Percentiles rank a stretch among this genome's conserved stretches.
Conservation (phyloP, 2,329 filamentous ascomycete genomes). For the Ophiostoma quercus region DNA sequence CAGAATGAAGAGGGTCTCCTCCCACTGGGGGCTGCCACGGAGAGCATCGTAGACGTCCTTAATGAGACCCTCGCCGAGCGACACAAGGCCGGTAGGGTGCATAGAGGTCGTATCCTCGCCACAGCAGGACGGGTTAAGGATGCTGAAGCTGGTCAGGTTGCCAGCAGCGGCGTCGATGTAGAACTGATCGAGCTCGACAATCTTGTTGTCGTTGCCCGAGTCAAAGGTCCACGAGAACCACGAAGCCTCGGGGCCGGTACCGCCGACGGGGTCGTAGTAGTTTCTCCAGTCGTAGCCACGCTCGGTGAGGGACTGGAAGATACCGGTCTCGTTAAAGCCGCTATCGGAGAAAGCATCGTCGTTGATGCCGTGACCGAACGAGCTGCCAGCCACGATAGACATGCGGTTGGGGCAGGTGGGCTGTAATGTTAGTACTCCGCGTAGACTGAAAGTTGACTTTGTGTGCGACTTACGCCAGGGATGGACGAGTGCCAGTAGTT, state of each 20-base stretch:
- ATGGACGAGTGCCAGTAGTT: constrained; percentile 43
- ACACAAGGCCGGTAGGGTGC: constrained; percentile 42
- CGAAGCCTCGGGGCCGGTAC: constrained; percentile 39
- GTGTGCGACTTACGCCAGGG: constrained; percentile 36
- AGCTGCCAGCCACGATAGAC: constrained; percentile 33
- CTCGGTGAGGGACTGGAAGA: constrained; percentile 42
- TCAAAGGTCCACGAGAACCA: constrained; percentile 41
- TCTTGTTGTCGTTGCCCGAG: constrained; percentile 34
- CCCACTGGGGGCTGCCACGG: constrained; percentile 42
- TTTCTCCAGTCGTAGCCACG: constrained; percentile 42
- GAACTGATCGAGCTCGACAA: constrained; percentile 36
- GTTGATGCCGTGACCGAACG: constrained; percentile 33
- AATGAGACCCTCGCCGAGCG: constrained; percentile 41
- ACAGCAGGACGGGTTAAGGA: constrained; percentile 49
- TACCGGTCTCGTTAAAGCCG: constrained; percentile 33
- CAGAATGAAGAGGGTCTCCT: constrained; percentile 43
- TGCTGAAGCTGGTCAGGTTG: constrained; percentile 42
- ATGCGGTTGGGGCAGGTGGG: constrained; percentile 42
- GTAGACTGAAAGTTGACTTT: background rate
- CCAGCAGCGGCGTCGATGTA: constrained; percentile 42
- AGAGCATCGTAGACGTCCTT: constrained; percentile 44
- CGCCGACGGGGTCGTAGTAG: constrained; percentile 37
- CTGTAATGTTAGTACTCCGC: constrained; percentile 23
- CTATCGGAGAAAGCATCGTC: constrained; percentile 29
- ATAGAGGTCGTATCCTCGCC: constrained; percentile 41